Conservation (phyloP, 495 filamentous ascomycete species). For the Tuber calosporum region DNA sequence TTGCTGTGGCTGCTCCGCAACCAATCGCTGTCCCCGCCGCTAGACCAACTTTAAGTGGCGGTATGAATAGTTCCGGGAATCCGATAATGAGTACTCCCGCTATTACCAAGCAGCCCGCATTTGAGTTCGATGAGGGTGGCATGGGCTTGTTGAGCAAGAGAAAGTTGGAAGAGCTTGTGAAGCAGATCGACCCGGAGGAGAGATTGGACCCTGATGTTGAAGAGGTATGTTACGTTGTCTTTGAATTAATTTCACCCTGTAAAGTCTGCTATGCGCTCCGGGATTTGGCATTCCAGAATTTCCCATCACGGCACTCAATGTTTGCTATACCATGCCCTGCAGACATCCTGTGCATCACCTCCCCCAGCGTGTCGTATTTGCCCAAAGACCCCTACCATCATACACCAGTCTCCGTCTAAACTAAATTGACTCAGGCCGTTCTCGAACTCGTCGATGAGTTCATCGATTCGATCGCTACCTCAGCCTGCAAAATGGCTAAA, state of each 20-base stretch:
- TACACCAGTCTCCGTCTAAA: constrained; percentile 4
- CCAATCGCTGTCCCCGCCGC: constrained; percentile 62
- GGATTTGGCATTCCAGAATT: constrained; percentile 10
- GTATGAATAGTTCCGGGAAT: constrained; percentile 61
- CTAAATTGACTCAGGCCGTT: constrained; percentile 55
- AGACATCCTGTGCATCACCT: constrained; percentile 8
- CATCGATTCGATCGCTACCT: constrained; percentile 77
- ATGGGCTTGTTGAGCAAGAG: constrained; percentile 88
- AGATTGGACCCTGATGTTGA: constrained; percentile 81
- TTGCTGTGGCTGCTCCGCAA: constrained; percentile 61
- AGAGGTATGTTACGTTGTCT: constrained; percentile 59
- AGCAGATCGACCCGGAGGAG: constrained; percentile 71
- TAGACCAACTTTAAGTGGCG: constrained; percentile 71
- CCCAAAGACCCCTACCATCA: constrained; percentile 17
- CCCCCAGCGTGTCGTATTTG: constrained; percentile 5
- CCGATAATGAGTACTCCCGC: constrained; percentile 82
- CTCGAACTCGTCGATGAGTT: constrained; percentile 89
- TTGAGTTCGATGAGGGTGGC: constrained; percentile 78
- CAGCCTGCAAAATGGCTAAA: constrained; percentile 86
- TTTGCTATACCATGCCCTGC: constrained; percentile 6
- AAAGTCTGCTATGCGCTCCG: constrained; percentile 10
- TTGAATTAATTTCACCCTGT: constrained; percentile 9
- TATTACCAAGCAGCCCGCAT: constrained; percentile 68
- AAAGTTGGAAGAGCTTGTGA: constrained; percentile 89
- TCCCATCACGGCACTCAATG: constrained; percentile 12